Base-by-base conservation (phyloP, 306 rosid species). In the Mimosa bimucronata region DNA sequence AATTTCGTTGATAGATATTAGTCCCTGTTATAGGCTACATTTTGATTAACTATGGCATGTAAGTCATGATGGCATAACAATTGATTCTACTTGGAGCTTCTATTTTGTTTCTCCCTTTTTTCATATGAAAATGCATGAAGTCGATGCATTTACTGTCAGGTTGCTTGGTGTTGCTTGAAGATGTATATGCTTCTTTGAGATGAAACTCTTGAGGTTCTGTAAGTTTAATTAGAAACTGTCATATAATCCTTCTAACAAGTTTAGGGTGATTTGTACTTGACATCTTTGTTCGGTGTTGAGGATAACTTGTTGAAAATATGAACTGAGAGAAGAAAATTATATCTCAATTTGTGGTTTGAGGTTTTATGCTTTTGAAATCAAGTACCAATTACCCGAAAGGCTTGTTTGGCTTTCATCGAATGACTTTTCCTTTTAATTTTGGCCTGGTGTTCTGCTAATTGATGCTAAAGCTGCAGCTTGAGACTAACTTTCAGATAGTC, bases 391-490 rank as follows among this genome's bases (percentile, higher is more conserved):
- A 45, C 28, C 1, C 44, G 26, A 41, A 69, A 42, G 74, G 73
- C 44, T 65, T 78, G 61, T 40, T 21, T 74, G 37, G 48, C 78
- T 46, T 60, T 48, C 58, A 73, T 65, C 79, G 48, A 30, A 16
- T 75, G 45, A 29, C 21, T 76, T 41, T 84, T 26, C 78, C 65
- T 52, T 44, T 81, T 71, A 72, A 5, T 60, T 76, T 71, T 80
- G 71, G 61, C 34, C 31, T 57, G 67, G 46, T 66, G 44, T 48
- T 71, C n/a, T 80, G 37, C 77, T 77, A 38, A 53, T 66, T 67
- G 72, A 40, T 19, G 75, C 65, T n/a, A 44, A 66, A 52, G 75
- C 30, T 53, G 23, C 42, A 41, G 37, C 28, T 48, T 81, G 64
- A 50, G 64, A 26, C 55, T 13, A 19, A 34, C 19, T 19, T 81